Base-by-base conservation (phyloP, 805 yeast genomes). In the Nadsonia fulvescens region DNA sequence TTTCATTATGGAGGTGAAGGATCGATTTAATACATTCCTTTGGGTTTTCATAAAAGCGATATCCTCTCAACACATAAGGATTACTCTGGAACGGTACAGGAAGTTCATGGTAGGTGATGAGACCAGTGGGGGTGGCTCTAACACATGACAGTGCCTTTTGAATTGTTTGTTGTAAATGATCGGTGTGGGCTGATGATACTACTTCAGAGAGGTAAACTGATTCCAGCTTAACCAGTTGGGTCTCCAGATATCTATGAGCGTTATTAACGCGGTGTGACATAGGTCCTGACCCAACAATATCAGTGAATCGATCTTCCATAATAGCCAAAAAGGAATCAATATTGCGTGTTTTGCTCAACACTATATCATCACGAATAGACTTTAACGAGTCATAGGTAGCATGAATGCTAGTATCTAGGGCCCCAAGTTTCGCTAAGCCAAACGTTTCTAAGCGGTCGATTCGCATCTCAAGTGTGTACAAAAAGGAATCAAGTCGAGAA, bases 41-140 rank as follows among this genome's bases (percentile, higher is more conserved):
- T 43, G 74, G 82, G 20, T 64, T 61, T 31, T 65, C 54, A 34
- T 74, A 70, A 51, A 86, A 89, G 33, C 95, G 57, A 53, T 86
- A 89, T 3, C 96, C 96, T 29, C 66, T 55, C 12, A 75, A 56
- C 32, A 89, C 78, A 47, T 64, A 82, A 32, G 81, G 70, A 51
- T 89, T 86, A 50, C 83, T 95, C 42, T 92, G 65, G 93, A 94
- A 86, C 24, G 76, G 79, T 37, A 73, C 66, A 2, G 98, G 98
- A 22, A 86, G 56, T 47, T 86, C 92, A 43, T 77, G 79, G 47
- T 73, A 78, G 37, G 79, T 81, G 21, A 86, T 51, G 30, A 70
- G 61, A 23, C 72, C 37, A 11, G 40, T 35, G 17, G 37, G 35
- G 12, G 58, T 47, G 6, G 40, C 48, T 22, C n/a, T n/a, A n/a